Conservation (phyloP, 2,329 filamentous ascomycete genomes). For the Onygenales sp. region DNA sequence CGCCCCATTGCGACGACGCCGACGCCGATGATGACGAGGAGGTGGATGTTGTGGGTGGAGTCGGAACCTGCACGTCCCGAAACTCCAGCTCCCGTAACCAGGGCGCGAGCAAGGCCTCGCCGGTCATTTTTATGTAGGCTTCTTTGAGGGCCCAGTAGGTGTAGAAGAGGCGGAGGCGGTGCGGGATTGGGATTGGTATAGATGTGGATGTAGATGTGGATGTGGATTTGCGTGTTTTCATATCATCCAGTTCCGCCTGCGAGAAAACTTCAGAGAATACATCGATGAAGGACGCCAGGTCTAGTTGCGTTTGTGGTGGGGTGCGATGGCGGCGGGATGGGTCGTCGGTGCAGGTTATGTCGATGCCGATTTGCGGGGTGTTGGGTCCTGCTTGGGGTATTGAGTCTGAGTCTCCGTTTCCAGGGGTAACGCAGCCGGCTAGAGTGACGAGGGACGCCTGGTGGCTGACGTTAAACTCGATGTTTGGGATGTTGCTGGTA, state of each 20-base stretch:
- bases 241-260: conserved; percentile 43
- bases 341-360: conserved; percentile 55
- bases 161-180: conserved; percentile 53
- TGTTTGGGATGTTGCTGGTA: conserved; percentile 13
- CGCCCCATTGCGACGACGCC: conserved; percentile 23
- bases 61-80: conserved; percentile 44
- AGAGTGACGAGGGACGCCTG: conserved; percentile 54
- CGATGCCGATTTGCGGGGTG: conserved; percentile 44
- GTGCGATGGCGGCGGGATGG: conserved; percentile 35
- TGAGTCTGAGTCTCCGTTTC: not conserved
- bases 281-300: conserved; percentile 49
- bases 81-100: conserved; percentile 56
- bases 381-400: conserved; percentile 7
- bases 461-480: conserved; percentile 58
- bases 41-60: not conserved
- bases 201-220: too few relatives aligned
- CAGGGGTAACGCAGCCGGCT: conserved; percentile 36
- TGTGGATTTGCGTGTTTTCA: conserved; percentile 31
- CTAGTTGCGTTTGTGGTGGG: conserved; percentile 36
- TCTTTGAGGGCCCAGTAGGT: conserved; percentile 58
- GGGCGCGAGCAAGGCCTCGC: conserved; percentile 51
- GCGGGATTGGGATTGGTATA: conserved; percentile 34
- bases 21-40: conserved; percentile 19
- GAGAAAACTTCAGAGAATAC: conserved; percentile 54
- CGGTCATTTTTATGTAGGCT: conserved; percentile 58